Conservation (phyloP, 2,329 filamentous ascomycete species). For the Microsporum canis region DNA sequence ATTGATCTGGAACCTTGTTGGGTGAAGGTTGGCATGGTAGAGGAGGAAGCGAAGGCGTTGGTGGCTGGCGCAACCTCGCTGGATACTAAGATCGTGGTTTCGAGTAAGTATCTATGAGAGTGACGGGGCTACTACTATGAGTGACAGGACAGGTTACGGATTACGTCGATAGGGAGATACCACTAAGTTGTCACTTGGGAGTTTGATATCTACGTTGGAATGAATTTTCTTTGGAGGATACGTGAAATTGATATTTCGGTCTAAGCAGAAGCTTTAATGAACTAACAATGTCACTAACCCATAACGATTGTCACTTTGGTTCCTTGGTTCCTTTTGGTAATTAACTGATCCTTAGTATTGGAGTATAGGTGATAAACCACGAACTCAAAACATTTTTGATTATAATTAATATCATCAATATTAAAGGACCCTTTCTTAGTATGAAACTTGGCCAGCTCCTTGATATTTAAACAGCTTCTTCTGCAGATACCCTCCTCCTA, state of each 20-base stretch:
- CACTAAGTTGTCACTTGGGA: too few species aligned
- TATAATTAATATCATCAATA: not conserved
- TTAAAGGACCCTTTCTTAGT: not conserved
- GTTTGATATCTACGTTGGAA: too few species aligned
- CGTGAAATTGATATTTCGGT: not conserved
- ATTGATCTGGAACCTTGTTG: slow-evolving; percentile 14
- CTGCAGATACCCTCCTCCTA: not conserved
- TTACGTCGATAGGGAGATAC: too few species aligned
- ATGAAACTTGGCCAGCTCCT: not conserved
- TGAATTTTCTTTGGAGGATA: not conserved
- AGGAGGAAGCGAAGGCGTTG: slow-evolving; percentile 11
- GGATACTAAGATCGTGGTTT: not conserved
- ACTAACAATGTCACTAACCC: not conserved
- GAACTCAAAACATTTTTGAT: not conserved
- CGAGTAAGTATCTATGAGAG: not conserved
- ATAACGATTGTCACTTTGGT: not conserved
- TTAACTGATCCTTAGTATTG: not conserved
- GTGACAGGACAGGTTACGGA: not conserved
- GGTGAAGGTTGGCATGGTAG: slow-evolving; percentile 9
- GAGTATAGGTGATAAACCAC: not conserved
- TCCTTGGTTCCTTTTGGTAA: not conserved
- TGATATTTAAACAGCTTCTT: not conserved
- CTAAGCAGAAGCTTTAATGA: not conserved
- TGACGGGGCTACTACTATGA: not conserved
- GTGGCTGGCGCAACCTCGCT: not conserved